phyloP scores from a whole-genome alignment of 2,329 filamentous ascomycete species.

The Hypocrella siamensis region DNA sequence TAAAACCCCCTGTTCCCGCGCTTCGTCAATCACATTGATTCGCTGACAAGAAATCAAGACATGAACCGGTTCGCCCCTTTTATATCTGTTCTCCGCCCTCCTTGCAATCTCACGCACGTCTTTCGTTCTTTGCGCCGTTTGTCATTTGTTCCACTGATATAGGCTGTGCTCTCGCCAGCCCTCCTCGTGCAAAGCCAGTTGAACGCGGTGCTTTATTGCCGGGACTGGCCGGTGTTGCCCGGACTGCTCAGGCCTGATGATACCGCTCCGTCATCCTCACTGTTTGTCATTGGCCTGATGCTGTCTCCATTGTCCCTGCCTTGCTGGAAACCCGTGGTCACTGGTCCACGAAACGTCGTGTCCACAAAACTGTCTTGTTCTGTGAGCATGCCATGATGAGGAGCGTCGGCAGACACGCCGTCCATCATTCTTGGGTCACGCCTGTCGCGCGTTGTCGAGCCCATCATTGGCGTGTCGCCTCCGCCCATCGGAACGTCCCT shows the following conservation, averaged over 20 bases:
- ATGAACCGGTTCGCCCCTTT: no score
- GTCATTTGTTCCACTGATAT: no score
- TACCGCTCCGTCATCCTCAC: conserved; percentile 26
- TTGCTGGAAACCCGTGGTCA: conserved; percentile 22
- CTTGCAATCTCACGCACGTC: no score
- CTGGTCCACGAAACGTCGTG: conserved; percentile 44
- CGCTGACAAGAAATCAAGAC: no score
- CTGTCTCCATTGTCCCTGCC: conserved; percentile 44
- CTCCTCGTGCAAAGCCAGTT: no score
- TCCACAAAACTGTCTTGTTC: conserved; percentile 45
- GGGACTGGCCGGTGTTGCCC: conserved; percentile 25
- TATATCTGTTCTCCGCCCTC: no score
- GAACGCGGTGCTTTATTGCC: no score
- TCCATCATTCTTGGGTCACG: conserved; percentile 51
- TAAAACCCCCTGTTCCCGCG: no score
- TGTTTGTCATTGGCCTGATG: conserved; percentile 42
- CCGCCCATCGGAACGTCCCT: conserved; percentile 16
- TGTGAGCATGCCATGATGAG: conserved; percentile 27
- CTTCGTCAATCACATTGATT: no score
- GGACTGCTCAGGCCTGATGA: conserved; percentile 25
- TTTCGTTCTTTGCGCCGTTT: no score
- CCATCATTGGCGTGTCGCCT: conserved; percentile 26
- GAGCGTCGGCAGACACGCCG: conserved; percentile 44
- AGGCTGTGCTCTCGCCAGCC: no score
- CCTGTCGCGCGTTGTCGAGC: conserved; percentile 32